These are phyloP conservation scores for Coemansia sp. DNA, from an alignment of 192 early-diverging fungal species.

Conservation along the genomic window DNA sequence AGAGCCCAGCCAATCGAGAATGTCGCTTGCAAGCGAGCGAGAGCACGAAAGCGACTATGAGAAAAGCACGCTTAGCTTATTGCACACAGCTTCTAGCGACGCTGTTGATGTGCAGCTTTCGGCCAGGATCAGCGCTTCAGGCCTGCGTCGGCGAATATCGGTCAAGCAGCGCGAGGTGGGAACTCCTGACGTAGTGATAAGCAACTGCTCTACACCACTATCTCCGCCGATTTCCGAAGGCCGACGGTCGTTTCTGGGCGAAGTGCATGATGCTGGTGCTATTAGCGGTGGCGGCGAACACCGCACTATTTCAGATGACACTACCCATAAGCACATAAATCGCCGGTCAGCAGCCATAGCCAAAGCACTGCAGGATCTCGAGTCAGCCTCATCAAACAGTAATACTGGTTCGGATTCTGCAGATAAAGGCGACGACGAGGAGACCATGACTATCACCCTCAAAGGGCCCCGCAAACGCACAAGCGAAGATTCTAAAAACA, in stretches of 20 bases:
- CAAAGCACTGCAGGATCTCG: constrained; percentile 29
- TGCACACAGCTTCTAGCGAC: not conserved
- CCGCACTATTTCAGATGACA: constrained; percentile 14
- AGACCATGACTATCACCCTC: constrained; percentile 50
- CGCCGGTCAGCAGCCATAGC: constrained; percentile 42
- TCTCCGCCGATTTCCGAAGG: constrained; percentile 23
- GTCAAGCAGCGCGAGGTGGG: constrained; percentile 21
- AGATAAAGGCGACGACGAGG: constrained; percentile 20
- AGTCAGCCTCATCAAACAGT: constrained; percentile 17
- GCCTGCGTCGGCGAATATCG: constrained; percentile 41
- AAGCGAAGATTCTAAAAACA: constrained; percentile 8
- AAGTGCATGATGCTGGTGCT: not conserved
- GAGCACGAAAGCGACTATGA: not conserved
- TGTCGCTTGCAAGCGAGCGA: not conserved
- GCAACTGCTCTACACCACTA: constrained; percentile 11
- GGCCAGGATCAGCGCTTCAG: constrained; percentile 8
- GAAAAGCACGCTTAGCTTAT: not conserved
- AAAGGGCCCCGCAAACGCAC: constrained; percentile 34
- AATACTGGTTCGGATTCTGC: constrained; percentile 10
- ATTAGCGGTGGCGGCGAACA: constrained; percentile 18
- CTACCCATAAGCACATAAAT: constrained; percentile 50
- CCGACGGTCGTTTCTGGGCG: constrained; percentile 7
- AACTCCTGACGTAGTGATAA: constrained; percentile 31
- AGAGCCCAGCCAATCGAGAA: not conserved
- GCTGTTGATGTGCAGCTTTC: constrained; percentile 1